phyloP scores from a whole-genome alignment of 2,329 filamentous ascomycete species.

The Diaporthe australafricana region DNA sequence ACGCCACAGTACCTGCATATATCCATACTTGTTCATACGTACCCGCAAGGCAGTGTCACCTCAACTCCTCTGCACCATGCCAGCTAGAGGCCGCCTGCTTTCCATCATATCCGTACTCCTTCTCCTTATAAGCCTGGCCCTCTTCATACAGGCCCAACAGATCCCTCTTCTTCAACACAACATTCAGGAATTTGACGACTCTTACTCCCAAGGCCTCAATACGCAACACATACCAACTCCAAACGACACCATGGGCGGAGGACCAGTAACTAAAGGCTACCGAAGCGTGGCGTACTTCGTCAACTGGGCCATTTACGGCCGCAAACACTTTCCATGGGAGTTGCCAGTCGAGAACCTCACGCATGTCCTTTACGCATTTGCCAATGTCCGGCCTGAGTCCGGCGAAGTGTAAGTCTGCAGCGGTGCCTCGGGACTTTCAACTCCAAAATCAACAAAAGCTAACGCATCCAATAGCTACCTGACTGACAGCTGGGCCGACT shows the following conservation, averaged over 20 bases:
- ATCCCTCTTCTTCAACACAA: slow-evolving; percentile 26
- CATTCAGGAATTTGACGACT: slow-evolving; percentile 30
- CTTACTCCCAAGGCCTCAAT: slow-evolving; percentile 25
- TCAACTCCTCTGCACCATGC: slow-evolving; percentile 21
- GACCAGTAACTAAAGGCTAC: slow-evolving; percentile 60
- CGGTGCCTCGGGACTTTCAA: background rate
- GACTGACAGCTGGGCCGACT: slow-evolving; percentile 74
- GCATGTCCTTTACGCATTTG: slow-evolving; percentile 91
- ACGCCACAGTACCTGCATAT: slow-evolving; percentile 20
- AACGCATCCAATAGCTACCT: slow-evolving; percentile 49
- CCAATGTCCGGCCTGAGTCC: slow-evolving; percentile 81
- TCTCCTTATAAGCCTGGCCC: slow-evolving; percentile 31
- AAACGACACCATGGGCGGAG: slow-evolving; percentile 54
- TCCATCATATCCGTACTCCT: slow-evolving; percentile 7
- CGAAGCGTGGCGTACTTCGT: slow-evolving; percentile 79
- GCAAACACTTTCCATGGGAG: slow-evolving; percentile 87
- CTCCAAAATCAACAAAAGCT: background rate
- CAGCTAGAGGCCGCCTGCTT: slow-evolving; percentile 34
- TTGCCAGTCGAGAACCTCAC: slow-evolving; percentile 85
- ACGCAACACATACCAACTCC: slow-evolving; percentile 27
- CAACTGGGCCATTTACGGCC: slow-evolving; percentile 88
- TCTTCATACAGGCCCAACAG: slow-evolving; percentile 28
- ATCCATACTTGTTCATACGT: slow-evolving; percentile 15
- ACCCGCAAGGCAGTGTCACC: slow-evolving; percentile 14
- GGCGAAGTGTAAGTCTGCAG: slow-evolving; percentile 74